Evolutionary conservation across 1,139 yeast species (phyloP).

Genomic region (Blastobotrys ciferrii): DNA sequence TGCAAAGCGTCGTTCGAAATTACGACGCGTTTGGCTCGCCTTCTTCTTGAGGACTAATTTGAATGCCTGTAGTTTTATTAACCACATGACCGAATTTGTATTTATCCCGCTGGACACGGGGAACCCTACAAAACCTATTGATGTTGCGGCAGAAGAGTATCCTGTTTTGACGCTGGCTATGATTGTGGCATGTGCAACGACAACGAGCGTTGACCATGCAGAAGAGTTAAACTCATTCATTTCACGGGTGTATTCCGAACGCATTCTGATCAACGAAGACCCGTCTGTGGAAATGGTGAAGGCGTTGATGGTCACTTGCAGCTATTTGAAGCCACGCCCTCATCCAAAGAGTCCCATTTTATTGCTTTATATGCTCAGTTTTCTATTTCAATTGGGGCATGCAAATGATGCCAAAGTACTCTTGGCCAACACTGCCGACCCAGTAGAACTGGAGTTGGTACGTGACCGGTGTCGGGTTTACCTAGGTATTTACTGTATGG

Average conservation of each 20-base stretch:
- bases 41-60: neutral
- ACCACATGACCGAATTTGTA: neutral
- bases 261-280: constrained; percentile 46
- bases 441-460: constrained; percentile 1
- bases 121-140: constrained; percentile 35
- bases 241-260: constrained; percentile 47
- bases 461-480: constrained; percentile 9
- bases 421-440: neutral
- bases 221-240: constrained; percentile 46
- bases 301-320: constrained; percentile 22
- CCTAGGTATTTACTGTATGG: constrained; percentile 1
- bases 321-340: constrained; percentile 11
- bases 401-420: constrained; percentile 1
- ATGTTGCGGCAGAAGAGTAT: constrained; percentile 41
- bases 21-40: constrained; percentile 41
- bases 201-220: constrained; percentile 41
- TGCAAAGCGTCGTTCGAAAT: too few relatives aligned
- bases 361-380: constrained; percentile 46
- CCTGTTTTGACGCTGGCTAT: constrained; percentile 50
- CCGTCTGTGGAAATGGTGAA: constrained; percentile 37
- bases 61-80: neutral
- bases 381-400: constrained; percentile 29
- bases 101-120: constrained; percentile 48
- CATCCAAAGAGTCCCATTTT: constrained; percentile 32
- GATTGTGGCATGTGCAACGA: constrained; percentile 49